Base-by-base conservation (phyloP, 768 basidiomycete genomes). In the Dendrothele bispora region DNA sequence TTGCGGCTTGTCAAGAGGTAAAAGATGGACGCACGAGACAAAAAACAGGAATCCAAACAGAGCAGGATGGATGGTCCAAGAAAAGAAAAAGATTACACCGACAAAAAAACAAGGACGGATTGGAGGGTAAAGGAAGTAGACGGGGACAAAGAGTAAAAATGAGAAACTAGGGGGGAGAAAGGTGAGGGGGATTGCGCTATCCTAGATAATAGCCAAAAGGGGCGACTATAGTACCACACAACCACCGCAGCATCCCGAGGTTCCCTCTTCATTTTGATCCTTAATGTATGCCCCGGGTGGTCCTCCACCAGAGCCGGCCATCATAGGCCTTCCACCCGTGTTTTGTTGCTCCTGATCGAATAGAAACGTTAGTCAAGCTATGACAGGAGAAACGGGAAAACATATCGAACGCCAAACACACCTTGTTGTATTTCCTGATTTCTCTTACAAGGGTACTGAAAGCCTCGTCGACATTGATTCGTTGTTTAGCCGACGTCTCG, bases 401-500 rank as follows among this genome's bases (percentile, higher is more conserved):
- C 44, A 20, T 7, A 27, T 37, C 14, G 34, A 11, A 8, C 22
- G 39, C 7, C 46, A 29, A 30, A 46, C 73, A 40, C 41, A 91
- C 93, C 78, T 91, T 92, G 76, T 95, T 97, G 65, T 91, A 94
- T 65, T 86, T 86, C 61, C 93, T 79, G 59, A 97, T 97, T 67
- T 94, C 91, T 26, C 94, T 84, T 25, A 98, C 93, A 55, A 98
- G 86, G 53, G 88, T 87, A 59, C 80, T 83, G 72, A 98, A 98
- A 11, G 92, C 91, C 71, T 97, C 91, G 56, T 98, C 95, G 46
- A 98, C 94, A 58, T 97, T 97, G 71, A 95, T 92, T 43, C 95
- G 82, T 60, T 94, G 88, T 70, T 97, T 97, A 37, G 94, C 95
- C 4, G 95, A 98, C 1, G 93, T 95, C 67, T 98, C 95, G 49